Evolutionary conservation across 139 green algal genomes (phyloP).

Genomic region (Edaphochlamys debaryana): DNA sequence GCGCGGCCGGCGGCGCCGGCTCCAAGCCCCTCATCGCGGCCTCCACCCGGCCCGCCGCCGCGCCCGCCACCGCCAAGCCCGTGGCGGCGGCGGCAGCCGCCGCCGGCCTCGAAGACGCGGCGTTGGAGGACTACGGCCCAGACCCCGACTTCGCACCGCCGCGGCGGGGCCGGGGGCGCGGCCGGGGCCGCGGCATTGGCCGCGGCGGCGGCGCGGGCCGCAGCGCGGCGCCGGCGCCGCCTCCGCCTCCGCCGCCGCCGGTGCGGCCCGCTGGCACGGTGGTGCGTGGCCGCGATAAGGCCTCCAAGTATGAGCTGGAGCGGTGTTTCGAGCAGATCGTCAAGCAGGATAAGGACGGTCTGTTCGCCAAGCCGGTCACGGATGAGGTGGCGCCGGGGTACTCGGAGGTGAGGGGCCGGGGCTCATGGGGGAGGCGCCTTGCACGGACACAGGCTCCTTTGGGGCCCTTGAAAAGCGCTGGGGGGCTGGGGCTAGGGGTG

Average conservation of each 20-base stretch:
- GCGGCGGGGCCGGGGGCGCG: neutral
- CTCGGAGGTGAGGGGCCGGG: conserved; percentile 21
- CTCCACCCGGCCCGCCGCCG: neutral
- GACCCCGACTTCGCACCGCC: conserved; percentile 26
- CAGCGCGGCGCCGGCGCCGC: neutral
- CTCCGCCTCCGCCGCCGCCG: neutral
- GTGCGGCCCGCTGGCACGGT: neutral
- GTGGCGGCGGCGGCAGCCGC: neutral
- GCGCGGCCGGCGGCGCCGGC: neutral
- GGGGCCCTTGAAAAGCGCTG: too few relatives aligned
- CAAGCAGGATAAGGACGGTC: conserved; percentile 41
- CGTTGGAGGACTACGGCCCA: conserved; percentile 25
- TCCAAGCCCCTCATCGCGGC: neutral
- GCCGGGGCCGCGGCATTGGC: neutral
- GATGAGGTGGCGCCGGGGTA: conserved; percentile 35
- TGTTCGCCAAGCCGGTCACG: conserved; percentile 37
- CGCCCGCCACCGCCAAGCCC: neutral
- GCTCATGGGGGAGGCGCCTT: too few relatives aligned
- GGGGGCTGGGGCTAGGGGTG: too few relatives aligned
- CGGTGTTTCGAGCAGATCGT: conserved; percentile 33
- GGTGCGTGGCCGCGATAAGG: neutral
- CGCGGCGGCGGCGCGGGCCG: neutral
- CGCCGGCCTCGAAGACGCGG: neutral
- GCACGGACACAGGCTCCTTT: too few relatives aligned
- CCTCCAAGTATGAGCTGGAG: conserved; percentile 16